Percentiles rank a stretch among this genome's conserved stretches.
These are phyloP conservation scores for Diaporthe citri DNA, from an alignment of 2,329 filamentous ascomycete genomes.

Conservation along the genomic window DNA sequence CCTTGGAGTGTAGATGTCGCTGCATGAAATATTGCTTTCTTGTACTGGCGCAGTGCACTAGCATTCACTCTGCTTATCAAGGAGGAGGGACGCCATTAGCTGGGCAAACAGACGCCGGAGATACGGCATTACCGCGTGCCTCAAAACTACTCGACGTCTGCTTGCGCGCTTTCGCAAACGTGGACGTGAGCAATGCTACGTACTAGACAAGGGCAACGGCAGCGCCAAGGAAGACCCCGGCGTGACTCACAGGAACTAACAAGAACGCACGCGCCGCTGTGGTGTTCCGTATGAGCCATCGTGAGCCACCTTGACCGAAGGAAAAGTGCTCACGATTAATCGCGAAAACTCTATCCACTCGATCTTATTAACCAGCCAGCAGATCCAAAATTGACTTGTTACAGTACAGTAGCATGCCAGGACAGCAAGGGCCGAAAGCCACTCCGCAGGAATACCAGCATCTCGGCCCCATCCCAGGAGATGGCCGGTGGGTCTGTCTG, in stretches of 20 bases:
- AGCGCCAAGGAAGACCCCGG: background rate
- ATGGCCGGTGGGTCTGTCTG: slow-evolving; percentile 25
- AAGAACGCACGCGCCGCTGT: background rate
- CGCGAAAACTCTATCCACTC: background rate
- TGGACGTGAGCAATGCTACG: slow-evolving; percentile 7
- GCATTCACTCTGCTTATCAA: background rate
- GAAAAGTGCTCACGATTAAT: background rate
- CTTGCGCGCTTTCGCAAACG: background rate
- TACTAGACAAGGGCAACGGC: background rate
- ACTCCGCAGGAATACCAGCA: background rate
- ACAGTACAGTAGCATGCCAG: background rate
- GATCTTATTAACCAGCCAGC: background rate
- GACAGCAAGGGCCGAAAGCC: background rate
- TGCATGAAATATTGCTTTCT: background rate
- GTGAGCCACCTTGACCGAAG: slow-evolving; percentile 19
- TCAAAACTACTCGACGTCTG: background rate
- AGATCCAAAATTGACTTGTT: background rate
- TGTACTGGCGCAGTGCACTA: background rate
- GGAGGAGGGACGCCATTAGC: background rate
- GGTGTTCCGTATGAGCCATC: background rate
- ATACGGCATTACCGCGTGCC: slow-evolving; percentile 5
- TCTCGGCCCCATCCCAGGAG: slow-evolving; percentile 13
- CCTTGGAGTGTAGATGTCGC: background rate
- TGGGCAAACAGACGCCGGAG: background rate
- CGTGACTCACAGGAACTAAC: background rate